Base-by-base conservation (phyloP, 805 yeast species). In the Clavispora phyllophila region DNA sequence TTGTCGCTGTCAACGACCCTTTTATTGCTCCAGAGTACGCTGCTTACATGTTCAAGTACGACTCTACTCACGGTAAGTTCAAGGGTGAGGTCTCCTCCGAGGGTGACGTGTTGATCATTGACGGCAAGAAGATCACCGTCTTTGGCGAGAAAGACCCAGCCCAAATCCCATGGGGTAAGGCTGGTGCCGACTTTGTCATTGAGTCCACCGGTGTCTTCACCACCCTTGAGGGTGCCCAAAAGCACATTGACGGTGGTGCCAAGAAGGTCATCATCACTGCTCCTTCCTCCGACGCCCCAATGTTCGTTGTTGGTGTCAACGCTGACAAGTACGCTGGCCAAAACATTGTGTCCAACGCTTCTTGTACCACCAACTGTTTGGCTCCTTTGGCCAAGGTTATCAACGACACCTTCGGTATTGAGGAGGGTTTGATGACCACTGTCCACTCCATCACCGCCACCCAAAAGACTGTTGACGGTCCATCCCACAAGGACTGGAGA, bases 401-500 rank as follows among this genome's bases (percentile, higher is more conserved):
- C 64, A 78, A 88, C 77, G 95, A 88, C 69, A 72, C 69, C 60
- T 88, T 83, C 68, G 95, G 95, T 51, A 82, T 88, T 60, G 86
- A 83, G 64, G 88, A 87, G 71, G 96, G 95, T 73, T 78, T 88
- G 65, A 88, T 88, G 96, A 88, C 96, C 72, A 88, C 96, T 51
- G 90, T 88, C 55, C 96, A 88, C 81, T 86, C 96, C 65, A 84
- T 87, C 74, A 88, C 96, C 56, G 96, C 96, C 58, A 85, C 96
- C 61, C 96, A 88, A 75, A 88, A 88, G 83, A 84, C 95, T 50
- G 96, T 88, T 54, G 96, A 88, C 70, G 96, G 96, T 74, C 95
- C 96, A 61, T 87, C 96, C 68, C 88, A 83, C 81, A 88, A 88
- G 81, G 96, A 88, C 79, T 88, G 96, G 96, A 84, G 96, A 82